Percentiles rank a stretch among this genome's conserved stretches.
These are phyloP conservation scores for Ophiognomonia clavigignenti-juglandacearum DNA, from an alignment of 2,329 filamentous ascomycete genomes.

Conservation along the genomic window DNA sequence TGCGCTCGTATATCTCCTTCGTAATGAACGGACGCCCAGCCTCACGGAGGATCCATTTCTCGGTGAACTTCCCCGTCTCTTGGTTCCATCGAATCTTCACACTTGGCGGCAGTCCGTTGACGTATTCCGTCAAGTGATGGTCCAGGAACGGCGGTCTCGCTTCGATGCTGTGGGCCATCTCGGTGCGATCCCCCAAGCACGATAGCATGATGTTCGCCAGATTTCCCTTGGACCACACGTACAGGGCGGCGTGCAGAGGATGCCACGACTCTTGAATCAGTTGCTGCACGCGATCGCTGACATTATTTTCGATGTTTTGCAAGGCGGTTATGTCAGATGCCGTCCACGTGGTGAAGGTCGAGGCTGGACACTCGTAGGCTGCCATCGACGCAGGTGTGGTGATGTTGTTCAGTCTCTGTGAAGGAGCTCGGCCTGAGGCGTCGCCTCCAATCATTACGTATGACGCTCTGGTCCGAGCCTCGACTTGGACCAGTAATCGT, in stretches of 20 bases:
- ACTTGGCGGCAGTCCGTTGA: slow-evolving; percentile 26
- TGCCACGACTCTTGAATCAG: slow-evolving; percentile 26
- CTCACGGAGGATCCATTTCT: slow-evolving; percentile 49
- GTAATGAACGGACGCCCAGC: slow-evolving; percentile 45
- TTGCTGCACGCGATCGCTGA: slow-evolving; percentile 15
- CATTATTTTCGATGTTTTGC: slow-evolving; percentile 5
- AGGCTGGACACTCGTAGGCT: slow-evolving; percentile 1
- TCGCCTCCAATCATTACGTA: slow-evolving; percentile 4
- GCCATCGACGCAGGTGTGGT: slow-evolving; percentile 9
- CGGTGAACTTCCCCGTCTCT: slow-evolving; percentile 28
- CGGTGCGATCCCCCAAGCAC: slow-evolving; percentile 28
- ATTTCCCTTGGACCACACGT: slow-evolving; percentile 21
- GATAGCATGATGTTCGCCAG: slow-evolving; percentile 26
- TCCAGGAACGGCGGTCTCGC: slow-evolving; percentile 31
- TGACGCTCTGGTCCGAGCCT: neutral
- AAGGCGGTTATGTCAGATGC: neutral
- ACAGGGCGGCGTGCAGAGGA: slow-evolving; percentile 23
- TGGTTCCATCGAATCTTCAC: slow-evolving; percentile 18
- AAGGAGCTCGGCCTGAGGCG: neutral
- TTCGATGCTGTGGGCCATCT: slow-evolving; percentile 33
- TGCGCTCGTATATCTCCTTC: slow-evolving; percentile 43
- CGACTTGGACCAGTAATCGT: neutral
- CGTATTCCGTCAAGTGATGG: slow-evolving; percentile 26
- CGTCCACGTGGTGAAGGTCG: neutral
- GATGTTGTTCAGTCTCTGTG: neutral